Evolutionary conservation across 2,329 filamentous ascomycete genomes (phyloP).

Genomic region (Laburnicola sp.): DNA sequence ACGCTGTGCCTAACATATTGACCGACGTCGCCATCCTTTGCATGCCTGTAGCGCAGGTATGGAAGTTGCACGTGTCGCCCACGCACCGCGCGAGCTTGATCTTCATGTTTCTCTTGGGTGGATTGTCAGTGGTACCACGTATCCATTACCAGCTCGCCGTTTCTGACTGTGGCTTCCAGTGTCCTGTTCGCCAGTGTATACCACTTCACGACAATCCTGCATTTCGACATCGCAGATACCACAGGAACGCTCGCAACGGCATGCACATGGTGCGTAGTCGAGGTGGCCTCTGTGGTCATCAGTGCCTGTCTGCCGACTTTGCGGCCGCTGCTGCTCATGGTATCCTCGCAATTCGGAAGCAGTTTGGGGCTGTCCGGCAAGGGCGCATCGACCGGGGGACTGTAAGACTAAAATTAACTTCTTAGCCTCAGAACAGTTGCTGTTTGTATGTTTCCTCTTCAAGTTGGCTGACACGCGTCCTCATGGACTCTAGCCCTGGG

Average conservation of each 20-base stretch:
- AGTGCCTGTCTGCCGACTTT: conserved; percentile 19
- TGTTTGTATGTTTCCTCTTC: too few species aligned
- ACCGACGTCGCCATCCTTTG: conserved; percentile 53
- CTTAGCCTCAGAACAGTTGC: too few species aligned
- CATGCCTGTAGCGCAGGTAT: conserved; percentile 54
- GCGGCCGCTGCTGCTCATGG: conserved; percentile 17
- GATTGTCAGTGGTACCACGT: conserved; percentile 42
- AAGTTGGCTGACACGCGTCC: too few species aligned
- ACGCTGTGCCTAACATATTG: conserved; percentile 53
- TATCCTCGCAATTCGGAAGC: conserved; percentile 15
- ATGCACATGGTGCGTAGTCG: conserved; percentile 20
- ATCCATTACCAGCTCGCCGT: too few species aligned
- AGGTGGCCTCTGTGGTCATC: conserved; percentile 19
- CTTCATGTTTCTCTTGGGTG: conserved; percentile 51
- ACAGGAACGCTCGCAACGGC: conserved; percentile 15
- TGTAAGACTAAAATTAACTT: too few species aligned
- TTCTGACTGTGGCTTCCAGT: conserved; percentile 13
- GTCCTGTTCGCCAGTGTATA: conserved; percentile 23
- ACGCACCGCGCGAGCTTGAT: conserved; percentile 52
- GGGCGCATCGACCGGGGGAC: too few species aligned
- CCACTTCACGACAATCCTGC: conserved; percentile 19
- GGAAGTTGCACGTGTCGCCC: conserved; percentile 49
- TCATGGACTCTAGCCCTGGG: too few species aligned
- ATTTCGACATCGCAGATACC: conserved; percentile 16
- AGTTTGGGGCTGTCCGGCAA: too few species aligned